Evolutionary conservation across 805 yeast genomes (phyloP), one percentile per base, ranked within the genome.

Genomic region (Lipomyces oligophaga): DNA sequence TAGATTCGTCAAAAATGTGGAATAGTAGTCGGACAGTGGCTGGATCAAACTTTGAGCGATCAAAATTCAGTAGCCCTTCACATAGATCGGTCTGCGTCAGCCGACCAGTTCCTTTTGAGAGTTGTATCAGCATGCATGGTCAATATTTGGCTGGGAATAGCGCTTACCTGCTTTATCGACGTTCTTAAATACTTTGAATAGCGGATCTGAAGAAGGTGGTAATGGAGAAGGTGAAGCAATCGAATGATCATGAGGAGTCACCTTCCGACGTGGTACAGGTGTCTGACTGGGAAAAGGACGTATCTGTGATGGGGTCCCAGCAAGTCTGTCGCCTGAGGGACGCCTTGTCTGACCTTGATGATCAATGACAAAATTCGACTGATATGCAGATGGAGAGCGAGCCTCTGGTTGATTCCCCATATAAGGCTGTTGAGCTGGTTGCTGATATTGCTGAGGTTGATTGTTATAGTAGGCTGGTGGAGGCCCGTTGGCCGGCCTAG

Each of bases 1-100:
- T 5, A 16, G 25, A 40, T 4, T 28, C 13, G 19, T 35, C 47
- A 38, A 43, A 43, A 36, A 44, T 35, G 39, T 57, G 43, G 50
- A 81, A 76, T 83, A 82, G 80, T 28, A 81, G 65, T 41, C 69
- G 61, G 31, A 82, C 76, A 1, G 88, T 81, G 21, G 77, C 73
- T 15, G 76, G 71, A 54, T 77, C 76, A 61, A 82, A 83, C 45
- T 72, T 68, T 2, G 86, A 72, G 45, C 78, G 78, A 61, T 81
- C 86, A 45, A 79, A 78, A 59, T 82, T 82, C 19, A 75, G 68
- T 41, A 82, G 67, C 2, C 84, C 84, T 33, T 65, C 63, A 5
- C 79, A 72, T 33, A 82, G 69, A 64, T 83, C 89, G 10, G 63
- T 63, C 41, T 77, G 78, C 1, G 80, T 72, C 31, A 82, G 70